Base-by-base conservation (phyloP, 495 filamentous ascomycete genomes). In the Daldinia concentrica region DNA sequence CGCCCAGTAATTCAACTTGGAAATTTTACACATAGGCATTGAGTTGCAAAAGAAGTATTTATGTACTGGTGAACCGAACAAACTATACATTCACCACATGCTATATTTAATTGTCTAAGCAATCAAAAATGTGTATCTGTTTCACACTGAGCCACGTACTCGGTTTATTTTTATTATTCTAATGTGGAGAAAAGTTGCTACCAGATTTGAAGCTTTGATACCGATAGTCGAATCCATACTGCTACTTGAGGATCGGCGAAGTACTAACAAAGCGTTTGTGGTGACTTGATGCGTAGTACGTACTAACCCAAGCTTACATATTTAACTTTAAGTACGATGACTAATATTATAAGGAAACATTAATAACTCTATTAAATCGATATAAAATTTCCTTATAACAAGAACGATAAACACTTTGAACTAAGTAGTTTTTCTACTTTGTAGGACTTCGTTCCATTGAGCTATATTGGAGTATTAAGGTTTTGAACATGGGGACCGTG, bases 401-500 rank as follows among this genome's bases (percentile, higher is more conserved):
- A 48, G n/a, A 48, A 48, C 17, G 7, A 48, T 48, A 48, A 41
- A 17, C 1, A 41, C n/a, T 17, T 41, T 41, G n/a, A 7, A 41
- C 37, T 17, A n/a, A 17, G 39, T 17, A 41, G 17, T 41, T 8
- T 41, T 41, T 17, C 39, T 17, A 41, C 39, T 15, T 17, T n/a
- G 39, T 56, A 5, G 32, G 43, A 60, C 19, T 43, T 45, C n/a
- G 48, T 64, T 12, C 45, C 32, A 64, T 64, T 65, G 64, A 60
- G n/a, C 36, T 68, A 61, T 56, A 62, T 60, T 43, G 64, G 27
- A 37, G 39, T 63, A 43, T 61, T 62, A 61, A 68, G 56, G 65
- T 32, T 69, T 72, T 67, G 65, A 66, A 34, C 54, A 57, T 58
- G 62, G 37, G 65, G 61, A 29, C 58, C 69, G 64, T 64, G 64